Evolutionary conservation across 2,329 filamentous ascomycete species (phyloP).

Genomic region (Trichoderma sp.): DNA sequence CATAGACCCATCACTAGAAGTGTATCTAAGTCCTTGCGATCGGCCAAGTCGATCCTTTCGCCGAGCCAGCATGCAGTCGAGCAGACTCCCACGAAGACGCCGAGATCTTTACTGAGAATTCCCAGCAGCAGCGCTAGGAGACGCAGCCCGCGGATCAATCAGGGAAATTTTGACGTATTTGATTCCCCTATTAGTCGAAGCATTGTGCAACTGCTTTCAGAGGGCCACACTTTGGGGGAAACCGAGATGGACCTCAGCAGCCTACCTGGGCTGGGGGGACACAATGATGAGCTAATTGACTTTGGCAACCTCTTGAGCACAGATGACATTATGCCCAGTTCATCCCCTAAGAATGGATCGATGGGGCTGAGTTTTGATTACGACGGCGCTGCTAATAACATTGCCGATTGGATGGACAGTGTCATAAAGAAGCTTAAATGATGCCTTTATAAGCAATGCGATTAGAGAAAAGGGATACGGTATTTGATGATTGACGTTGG

Average conservation of each 20-base stretch:
- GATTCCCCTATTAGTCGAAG: constrained; percentile 61
- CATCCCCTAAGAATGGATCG: constrained; percentile 39
- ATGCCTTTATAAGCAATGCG: neutral
- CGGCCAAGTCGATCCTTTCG: constrained; percentile 43
- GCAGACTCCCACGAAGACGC: constrained; percentile 48
- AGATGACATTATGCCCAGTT: constrained; percentile 48
- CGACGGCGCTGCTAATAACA: constrained; percentile 28
- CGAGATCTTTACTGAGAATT: constrained; percentile 31
- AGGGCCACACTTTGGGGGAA: constrained; percentile 47
- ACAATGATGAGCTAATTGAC: constrained; percentile 40
- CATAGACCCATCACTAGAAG: constrained; percentile 61
- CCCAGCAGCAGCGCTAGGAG: constrained; percentile 37
- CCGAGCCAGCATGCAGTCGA: constrained; percentile 44
- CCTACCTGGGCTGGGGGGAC: constrained; percentile 39
- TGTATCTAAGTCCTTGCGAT: constrained; percentile 55
- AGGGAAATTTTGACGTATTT: constrained; percentile 39
- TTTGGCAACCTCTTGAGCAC: constrained; percentile 49
- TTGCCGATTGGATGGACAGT: constrained; percentile 30
- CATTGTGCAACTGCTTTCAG: constrained; percentile 62
- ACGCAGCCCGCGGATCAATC: constrained; percentile 43
- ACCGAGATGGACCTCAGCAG: constrained; percentile 44
- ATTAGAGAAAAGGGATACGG: neutral
- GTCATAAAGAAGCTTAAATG: constrained; percentile 8
- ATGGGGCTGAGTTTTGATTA: constrained; percentile 36
- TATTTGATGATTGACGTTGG: constrained; percentile 10